phyloP scores from a whole-genome alignment of 2,329 filamentous ascomycete genomes.

The Fusarium dimerum region DNA sequence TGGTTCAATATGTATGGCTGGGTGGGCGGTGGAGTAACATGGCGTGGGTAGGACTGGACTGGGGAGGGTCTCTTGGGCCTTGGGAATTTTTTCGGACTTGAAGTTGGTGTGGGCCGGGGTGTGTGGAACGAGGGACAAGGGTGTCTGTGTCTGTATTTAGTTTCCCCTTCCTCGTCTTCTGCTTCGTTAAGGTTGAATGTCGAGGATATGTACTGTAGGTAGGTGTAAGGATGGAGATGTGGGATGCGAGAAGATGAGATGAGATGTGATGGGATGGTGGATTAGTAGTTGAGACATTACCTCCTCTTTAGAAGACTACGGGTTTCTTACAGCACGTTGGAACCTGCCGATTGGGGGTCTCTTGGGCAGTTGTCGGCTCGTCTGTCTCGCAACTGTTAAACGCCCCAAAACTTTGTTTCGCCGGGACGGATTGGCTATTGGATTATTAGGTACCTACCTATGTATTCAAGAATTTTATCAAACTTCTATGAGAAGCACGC shows the following conservation, averaged over 20 bases:
- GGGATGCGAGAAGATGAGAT: too few relatives aligned
- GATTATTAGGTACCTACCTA: too few relatives aligned
- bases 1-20: background rate
- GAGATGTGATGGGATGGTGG: background rate
- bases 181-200: background rate
- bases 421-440: background rate
- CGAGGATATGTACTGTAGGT: background rate
- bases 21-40: slow-evolving; percentile 30
- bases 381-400: background rate
- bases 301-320: too few relatives aligned
- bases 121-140: slow-evolving; percentile 2
- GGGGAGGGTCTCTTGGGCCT: slow-evolving; percentile 3
- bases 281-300: background rate
- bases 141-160: background rate
- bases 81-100: too few relatives aligned
- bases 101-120: slow-evolving; percentile 4
- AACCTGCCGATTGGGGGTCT: too few relatives aligned
- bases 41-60: slow-evolving; percentile 20
- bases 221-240: background rate
- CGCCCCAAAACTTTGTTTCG: background rate
- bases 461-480: background rate
- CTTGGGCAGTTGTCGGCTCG: background rate
- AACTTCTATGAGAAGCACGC: too few relatives aligned
- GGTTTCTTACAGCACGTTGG: too few relatives aligned
- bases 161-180: background rate